These are phyloP conservation scores for Myrica gale DNA, from an alignment of 306 rosid genomes.

Conservation along the genomic window DNA sequence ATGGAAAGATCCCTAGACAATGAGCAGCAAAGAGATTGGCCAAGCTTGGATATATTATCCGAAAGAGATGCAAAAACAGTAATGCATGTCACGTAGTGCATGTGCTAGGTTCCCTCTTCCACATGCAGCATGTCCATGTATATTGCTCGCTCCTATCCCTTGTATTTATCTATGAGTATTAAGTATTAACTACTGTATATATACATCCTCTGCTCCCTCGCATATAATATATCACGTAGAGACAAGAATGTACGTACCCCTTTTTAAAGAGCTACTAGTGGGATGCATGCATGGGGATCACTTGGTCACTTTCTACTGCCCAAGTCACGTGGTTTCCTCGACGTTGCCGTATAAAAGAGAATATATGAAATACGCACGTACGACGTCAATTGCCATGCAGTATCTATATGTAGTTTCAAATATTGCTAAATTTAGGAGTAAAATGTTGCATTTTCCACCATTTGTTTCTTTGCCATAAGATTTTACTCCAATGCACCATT, in stretches of 20 bases:
- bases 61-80: constrained; percentile 26
- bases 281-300: too few relatives aligned
- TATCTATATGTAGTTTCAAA: too few relatives aligned
- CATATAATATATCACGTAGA: background rate
- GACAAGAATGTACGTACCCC: constrained; percentile 35
- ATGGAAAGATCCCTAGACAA: constrained; percentile 60
- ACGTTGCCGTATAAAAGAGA: too few relatives aligned
- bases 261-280: constrained; percentile 15
- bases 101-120: constrained; percentile 67
- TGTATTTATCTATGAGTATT: background rate
- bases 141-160: background rate
- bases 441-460: too few relatives aligned
- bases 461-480: too few relatives aligned
- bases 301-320: too few relatives aligned
- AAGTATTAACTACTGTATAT: background rate
- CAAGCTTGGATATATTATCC: constrained; percentile 40
- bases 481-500: background rate
- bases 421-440: too few relatives aligned
- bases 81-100: constrained; percentile 69
- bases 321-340: too few relatives aligned
- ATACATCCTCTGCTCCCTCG: background rate
- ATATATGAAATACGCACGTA: too few relatives aligned
- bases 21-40: constrained; percentile 46
- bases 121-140: constrained; percentile 52
- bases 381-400: too few relatives aligned